Evolutionary conservation across 2,329 filamentous ascomycete species (phyloP).

Genomic region (Neopestalotiopsis sp.): DNA sequence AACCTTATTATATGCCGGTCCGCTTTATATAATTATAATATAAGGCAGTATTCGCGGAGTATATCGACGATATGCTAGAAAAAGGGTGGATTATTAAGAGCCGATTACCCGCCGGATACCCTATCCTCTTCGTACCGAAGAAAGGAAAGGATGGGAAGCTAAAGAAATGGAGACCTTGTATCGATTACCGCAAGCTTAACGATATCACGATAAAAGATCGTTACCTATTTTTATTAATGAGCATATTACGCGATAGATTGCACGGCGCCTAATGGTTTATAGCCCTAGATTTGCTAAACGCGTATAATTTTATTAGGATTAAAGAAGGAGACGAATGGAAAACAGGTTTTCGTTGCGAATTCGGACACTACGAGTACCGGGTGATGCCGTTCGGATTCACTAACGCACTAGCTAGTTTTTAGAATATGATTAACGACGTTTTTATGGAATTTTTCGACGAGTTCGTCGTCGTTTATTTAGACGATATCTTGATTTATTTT

Average conservation of each 20-base stretch:
- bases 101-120: neutral
- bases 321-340: conserved; percentile 29
- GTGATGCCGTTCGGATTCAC: conserved; percentile 33
- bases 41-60: neutral
- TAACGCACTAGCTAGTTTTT: conserved; percentile 21
- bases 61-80: neutral
- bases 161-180: neutral
- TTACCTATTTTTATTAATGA: neutral
- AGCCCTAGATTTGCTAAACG: neutral
- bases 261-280: neutral
- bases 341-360: conserved; percentile 30
- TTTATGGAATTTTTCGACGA: conserved; percentile 11
- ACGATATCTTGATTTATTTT: neutral
- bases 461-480: conserved; percentile 7
- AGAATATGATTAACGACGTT: conserved; percentile 23
- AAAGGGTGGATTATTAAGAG: neutral
- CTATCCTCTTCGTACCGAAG: conserved; percentile 6
- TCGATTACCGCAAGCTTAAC: conserved; percentile 4
- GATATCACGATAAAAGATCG: neutral
- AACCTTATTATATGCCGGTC: neutral
- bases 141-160: neutral
- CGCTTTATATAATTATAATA: neutral
- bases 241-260: neutral
- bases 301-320: conserved; percentile 24
- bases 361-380: conserved; percentile 32